Evolutionary conservation across 2,329 filamentous ascomycete species (phyloP), one percentile per base, ranked within the genome.

Genomic region (Fusarium sp.): DNA sequence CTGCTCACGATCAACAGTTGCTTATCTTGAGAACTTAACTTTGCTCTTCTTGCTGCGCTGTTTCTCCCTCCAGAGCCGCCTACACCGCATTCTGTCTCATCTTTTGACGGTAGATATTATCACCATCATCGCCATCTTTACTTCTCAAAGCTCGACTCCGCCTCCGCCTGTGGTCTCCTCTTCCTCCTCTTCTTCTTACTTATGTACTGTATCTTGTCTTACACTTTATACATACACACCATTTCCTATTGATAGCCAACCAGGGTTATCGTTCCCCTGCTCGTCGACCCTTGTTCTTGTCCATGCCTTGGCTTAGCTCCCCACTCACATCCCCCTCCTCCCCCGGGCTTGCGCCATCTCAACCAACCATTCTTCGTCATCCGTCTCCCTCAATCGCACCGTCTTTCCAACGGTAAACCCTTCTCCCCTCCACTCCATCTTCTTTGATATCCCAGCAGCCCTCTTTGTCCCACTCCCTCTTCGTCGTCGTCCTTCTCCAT

Each of bases 281-380:
- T 64, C 69, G 13, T 60, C 35, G 26, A 71, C 55, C 64, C 68
- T 74, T 74, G 68, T 53, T 69, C 64, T 59, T 70, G 53, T 56
- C 59, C 64, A 69, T 69, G 53, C 66, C 65, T 72, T 72, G 63
- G 41, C 71, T 61, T 57, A 35, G 38, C 53, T 70, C 65, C 42
- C 69, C 71, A 67, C 69, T 58, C 56, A 60, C 61, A 56, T 61
- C 59, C 46, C 26, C 61, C 60, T 59, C 60, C 58, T 60, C 55
- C 72, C 64, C 64, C 66, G 32, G 66, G 67, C 65, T 71, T 76
- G 78, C 75, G 77, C 73, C 77, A 77, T 78, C 64, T 69, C 71
- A 74, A 71, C 78, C 78, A 79, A 79, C 78, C 78, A 78, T 74
- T 65, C 71, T 68, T 75, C 78, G 78, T 78, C 77, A 80, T 79